Evolutionary conservation across 768 basidiomycete species (phyloP).

Genomic region (Coprinopsis marcescibilis): DNA sequence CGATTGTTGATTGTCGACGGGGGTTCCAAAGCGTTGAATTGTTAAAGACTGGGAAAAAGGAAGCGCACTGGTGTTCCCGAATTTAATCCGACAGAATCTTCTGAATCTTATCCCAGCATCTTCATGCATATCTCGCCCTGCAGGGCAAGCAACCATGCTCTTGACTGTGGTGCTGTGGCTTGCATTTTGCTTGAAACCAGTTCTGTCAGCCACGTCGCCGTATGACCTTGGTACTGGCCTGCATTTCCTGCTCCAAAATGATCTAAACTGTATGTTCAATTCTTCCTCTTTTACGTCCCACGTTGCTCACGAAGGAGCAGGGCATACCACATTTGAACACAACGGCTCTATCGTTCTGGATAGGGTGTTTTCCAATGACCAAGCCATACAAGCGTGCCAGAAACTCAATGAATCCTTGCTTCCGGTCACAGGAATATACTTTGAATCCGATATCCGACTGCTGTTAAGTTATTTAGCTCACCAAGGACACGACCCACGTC

Average conservation of each 20-base stretch:
- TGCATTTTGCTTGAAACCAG: background rate
- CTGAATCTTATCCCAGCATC: too few species aligned
- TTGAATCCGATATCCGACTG: slow-evolving; percentile 5
- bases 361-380: slow-evolving; percentile 10
- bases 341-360: slow-evolving; percentile 16
- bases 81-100: too few species aligned
- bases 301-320: slow-evolving; percentile 9
- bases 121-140: too few species aligned
- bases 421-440: slow-evolving; percentile 12
- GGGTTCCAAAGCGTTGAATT: too few species aligned
- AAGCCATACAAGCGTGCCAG: slow-evolving; percentile 16
- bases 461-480: background rate
- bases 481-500: background rate
- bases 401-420: slow-evolving; percentile 19
- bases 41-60: too few species aligned
- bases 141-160: background rate
- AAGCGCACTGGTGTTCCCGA: too few species aligned
- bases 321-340: slow-evolving; percentile 19
- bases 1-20: too few species aligned
- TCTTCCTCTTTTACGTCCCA: background rate
- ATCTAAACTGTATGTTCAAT: slow-evolving; percentile 23
- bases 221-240: slow-evolving; percentile 19
- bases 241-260: slow-evolving; percentile 27
- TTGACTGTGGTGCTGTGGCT: background rate
- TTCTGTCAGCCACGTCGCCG: slow-evolving; percentile 11